These are phyloP conservation scores for Colletotrichum cordylinicola DNA, from an alignment of 2,329 filamentous ascomycete species.

Conservation along the genomic window DNA sequence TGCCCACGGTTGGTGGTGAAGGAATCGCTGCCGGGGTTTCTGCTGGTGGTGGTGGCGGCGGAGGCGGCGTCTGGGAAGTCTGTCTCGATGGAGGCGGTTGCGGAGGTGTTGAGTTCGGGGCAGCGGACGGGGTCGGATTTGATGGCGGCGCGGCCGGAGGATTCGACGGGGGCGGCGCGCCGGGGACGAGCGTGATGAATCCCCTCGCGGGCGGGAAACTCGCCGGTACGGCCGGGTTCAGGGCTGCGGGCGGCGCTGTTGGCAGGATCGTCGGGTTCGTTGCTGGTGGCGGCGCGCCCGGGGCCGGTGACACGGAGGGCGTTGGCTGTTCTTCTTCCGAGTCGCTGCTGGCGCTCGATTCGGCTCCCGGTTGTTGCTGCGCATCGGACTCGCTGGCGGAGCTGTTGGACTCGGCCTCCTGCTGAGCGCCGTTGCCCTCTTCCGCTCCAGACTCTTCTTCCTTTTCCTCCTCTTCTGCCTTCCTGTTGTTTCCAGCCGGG, in stretches of 20 bases:
- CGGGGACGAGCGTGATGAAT: constrained; percentile 14
- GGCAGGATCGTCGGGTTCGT: neutral
- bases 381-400: neutral
- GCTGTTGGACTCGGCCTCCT: neutral
- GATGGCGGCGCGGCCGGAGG: neutral
- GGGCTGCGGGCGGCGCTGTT: neutral
- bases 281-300: neutral
- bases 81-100: neutral
- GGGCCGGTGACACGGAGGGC: neutral
- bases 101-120: neutral
- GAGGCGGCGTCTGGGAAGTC: neutral
- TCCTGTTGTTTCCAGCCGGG: neutral
- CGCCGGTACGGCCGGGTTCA: neutral
- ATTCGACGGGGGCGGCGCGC: neutral
- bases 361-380: neutral
- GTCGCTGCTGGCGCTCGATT: constrained; percentile 3
- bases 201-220: neutral
- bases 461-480: neutral
- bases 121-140: neutral
- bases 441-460: neutral
- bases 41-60: neutral
- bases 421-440: neutral
- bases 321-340: neutral
- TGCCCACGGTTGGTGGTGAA: neutral
- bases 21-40: neutral